phyloP scores from a whole-genome alignment of 192 early-diverging fungal species.

The Entrophospora sp. region DNA sequence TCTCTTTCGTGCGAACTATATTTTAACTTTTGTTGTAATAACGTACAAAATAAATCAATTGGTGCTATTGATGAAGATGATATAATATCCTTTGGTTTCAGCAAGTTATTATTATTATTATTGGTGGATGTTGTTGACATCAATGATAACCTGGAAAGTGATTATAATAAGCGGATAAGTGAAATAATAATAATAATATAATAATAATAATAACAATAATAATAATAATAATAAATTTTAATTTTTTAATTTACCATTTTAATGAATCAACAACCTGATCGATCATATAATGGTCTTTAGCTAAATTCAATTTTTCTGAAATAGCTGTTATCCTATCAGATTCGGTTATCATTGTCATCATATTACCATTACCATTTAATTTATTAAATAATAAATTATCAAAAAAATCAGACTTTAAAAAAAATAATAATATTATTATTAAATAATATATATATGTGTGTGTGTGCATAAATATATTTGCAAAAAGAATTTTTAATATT shows the following conservation, averaged over 20 bases:
- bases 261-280: conserved; percentile 47
- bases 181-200: too few species aligned
- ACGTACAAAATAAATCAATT: conserved; percentile 75
- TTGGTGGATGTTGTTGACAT: conserved; percentile 17
- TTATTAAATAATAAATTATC: conserved; percentile 32
- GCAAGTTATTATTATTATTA: too few species aligned
- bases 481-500: background rate
- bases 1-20: conserved; percentile 78
- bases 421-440: too few species aligned
- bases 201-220: too few species aligned
- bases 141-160: conserved; percentile 19
- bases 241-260: conserved; percentile 34
- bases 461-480: too few species aligned
- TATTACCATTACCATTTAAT: background rate
- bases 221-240: too few species aligned
- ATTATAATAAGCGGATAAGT: too few species aligned
- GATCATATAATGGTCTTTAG: conserved; percentile 34
- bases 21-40: conserved; percentile 70
- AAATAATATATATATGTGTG: too few species aligned
- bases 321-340: conserved; percentile 23
- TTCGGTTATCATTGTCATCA: conserved; percentile 15
- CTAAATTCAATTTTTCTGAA: conserved; percentile 31
- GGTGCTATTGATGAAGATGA: conserved; percentile 40
- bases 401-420: conserved; percentile 37
- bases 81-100: conserved; percentile 13